Evolutionary conservation across 148 eudicot species (phyloP).

Genomic region (Rhododendron ovatum): DNA sequence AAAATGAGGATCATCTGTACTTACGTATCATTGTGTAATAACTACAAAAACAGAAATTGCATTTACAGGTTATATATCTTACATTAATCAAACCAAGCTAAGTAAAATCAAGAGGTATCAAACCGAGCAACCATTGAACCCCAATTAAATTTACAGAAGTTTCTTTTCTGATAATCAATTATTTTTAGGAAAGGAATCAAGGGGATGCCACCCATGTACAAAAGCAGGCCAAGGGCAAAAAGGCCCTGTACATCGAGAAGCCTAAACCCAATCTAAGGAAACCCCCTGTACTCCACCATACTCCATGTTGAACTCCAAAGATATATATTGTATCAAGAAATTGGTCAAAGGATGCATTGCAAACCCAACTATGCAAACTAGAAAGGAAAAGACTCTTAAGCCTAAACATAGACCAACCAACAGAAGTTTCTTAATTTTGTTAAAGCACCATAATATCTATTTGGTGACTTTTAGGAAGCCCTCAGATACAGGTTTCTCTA

Average conservation of each 20-base stretch:
- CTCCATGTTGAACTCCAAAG: not conserved
- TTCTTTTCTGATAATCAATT: not conserved
- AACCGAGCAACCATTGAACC: not conserved
- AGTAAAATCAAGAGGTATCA: not conserved
- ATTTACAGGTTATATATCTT: not conserved
- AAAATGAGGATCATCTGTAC: not conserved
- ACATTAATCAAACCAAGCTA: not conserved
- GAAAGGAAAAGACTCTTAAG: not conserved
- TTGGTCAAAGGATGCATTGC: not conserved
- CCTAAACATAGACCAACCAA: not conserved
- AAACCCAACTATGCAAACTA: not conserved
- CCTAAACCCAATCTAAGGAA: not conserved
- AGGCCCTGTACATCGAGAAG: not conserved
- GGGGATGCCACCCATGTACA: not conserved
- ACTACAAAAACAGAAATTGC: not conserved
- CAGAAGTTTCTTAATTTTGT: not conserved
- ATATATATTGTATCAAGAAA: not conserved
- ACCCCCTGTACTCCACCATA: not conserved
- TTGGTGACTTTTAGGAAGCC: not conserved
- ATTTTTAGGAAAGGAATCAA: not conserved
- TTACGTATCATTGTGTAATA: not conserved
- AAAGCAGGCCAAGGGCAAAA: not conserved
- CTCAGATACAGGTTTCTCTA: not conserved
- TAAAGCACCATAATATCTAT: constrained; percentile 3
- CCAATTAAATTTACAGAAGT: not conserved